phyloP scores from a whole-genome alignment of 768 basidiomycete genomes.

The Lactarius indigo region DNA sequence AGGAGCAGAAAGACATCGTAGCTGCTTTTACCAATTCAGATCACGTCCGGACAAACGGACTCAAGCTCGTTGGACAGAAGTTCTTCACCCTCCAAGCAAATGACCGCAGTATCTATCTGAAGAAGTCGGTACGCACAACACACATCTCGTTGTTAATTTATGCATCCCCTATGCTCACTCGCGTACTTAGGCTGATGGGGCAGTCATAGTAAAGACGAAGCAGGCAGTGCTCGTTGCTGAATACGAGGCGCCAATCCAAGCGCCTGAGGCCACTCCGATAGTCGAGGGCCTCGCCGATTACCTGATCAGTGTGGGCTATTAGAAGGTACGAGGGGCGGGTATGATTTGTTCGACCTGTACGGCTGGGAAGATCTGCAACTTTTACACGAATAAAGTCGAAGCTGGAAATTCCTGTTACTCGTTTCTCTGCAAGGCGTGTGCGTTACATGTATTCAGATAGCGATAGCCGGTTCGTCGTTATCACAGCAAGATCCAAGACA shows the following conservation, averaged over 20 bases:
- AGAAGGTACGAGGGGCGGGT: constrained; percentile 25
- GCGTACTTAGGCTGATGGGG: constrained; percentile 62
- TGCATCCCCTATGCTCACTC: neutral
- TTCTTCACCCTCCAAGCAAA: constrained; percentile 61
- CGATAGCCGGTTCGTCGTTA: neutral
- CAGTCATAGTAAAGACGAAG: constrained; percentile 69
- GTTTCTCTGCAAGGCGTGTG: neutral
- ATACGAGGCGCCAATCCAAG: constrained; percentile 64
- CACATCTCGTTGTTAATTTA: neutral
- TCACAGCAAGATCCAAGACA: neutral
- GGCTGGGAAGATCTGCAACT: constrained; percentile 7
- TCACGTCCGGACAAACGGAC: constrained; percentile 49
- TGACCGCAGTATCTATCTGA: constrained; percentile 60
- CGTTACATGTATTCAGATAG: constrained; percentile 8
- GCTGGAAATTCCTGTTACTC: neutral
- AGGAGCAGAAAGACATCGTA: constrained; percentile 61
- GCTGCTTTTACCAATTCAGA: constrained; percentile 43
- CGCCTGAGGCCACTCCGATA: constrained; percentile 58
- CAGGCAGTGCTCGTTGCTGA: constrained; percentile 82
- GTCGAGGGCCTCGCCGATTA: constrained; percentile 78
- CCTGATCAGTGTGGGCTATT: constrained; percentile 58
- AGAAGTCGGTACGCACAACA: constrained; percentile 62
- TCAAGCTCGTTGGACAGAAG: constrained; percentile 66
- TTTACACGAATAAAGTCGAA: neutral
- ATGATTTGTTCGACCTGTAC: constrained; percentile 11